These are phyloP conservation scores for Arthrobotrys musiformis DNA, from an alignment of 2,329 filamentous ascomycete genomes.

Conservation along the genomic window DNA sequence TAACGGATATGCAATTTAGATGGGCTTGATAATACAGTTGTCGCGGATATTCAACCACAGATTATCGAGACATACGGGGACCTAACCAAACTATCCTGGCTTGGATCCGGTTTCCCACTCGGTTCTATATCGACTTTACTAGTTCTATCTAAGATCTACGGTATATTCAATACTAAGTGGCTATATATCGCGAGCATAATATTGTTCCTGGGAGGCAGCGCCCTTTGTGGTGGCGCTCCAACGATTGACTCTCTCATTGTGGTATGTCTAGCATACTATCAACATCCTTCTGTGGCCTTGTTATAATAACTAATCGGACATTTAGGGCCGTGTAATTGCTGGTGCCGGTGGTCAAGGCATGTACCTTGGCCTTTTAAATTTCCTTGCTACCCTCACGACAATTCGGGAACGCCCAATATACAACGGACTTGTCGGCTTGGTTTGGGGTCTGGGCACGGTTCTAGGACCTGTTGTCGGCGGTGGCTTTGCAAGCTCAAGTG, in stretches of 20 bases:
- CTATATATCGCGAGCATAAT: constrained; percentile 60
- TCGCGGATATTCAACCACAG: constrained; percentile 65
- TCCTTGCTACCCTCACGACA: constrained; percentile 60
- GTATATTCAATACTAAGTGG: constrained; percentile 65
- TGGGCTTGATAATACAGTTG: constrained; percentile 66
- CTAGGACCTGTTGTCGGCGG: constrained; percentile 67
- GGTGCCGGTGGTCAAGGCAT: constrained; percentile 66
- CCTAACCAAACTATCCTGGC: constrained; percentile 64
- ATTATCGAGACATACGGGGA: constrained; percentile 63
- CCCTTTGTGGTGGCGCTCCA: constrained; percentile 61
- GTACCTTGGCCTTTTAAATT: constrained; percentile 62
- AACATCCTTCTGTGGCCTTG: background rate
- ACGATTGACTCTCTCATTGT: constrained; percentile 59
- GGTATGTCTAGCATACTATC: constrained; percentile 4
- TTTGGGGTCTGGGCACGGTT: constrained; percentile 65
- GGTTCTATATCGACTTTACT: constrained; percentile 64
- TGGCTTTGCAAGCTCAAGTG: constrained; percentile 63
- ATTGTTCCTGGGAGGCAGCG: constrained; percentile 61
- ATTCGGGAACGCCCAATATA: constrained; percentile 61
- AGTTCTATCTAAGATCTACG: constrained; percentile 62
- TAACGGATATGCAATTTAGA: constrained; percentile 45
- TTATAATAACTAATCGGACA: constrained; percentile 12
- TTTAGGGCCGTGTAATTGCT: constrained; percentile 65
- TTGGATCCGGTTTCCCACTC: constrained; percentile 63
- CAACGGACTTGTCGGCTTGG: constrained; percentile 58